Evolutionary conservation across 495 filamentous ascomycete genomes (phyloP).

Genomic region (Talaromyces stipitatus): DNA sequence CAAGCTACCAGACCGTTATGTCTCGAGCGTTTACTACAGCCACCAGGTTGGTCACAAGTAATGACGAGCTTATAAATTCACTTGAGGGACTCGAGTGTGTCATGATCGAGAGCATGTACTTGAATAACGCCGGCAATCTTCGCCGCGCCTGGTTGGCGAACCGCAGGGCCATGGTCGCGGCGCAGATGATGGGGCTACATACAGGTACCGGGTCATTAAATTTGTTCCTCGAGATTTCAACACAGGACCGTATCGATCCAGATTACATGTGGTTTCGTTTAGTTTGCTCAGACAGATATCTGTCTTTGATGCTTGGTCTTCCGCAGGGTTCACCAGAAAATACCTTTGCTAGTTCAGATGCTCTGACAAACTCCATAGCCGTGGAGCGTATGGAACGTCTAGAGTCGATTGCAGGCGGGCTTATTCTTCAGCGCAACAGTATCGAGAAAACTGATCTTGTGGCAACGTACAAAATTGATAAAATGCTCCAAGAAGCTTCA

Average conservation of each 20-base stretch:
- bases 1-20: conserved; percentile 19
- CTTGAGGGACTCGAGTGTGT: conserved; percentile 41
- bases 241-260: not conserved
- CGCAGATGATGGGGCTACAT: conserved; percentile 11
- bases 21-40: conserved; percentile 4
- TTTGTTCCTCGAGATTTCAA: not conserved
- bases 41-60: not conserved
- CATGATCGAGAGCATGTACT: conserved; percentile 34
- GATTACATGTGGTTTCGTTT: conserved; percentile 7
- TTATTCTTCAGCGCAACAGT: conserved; percentile 35
- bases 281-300: conserved; percentile 22
- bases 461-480: conserved; percentile 5
- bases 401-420: conserved; percentile 13
- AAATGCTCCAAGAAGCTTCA: conserved; percentile 24
- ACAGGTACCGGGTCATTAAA: not conserved
- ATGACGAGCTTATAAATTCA: conserved; percentile 10
- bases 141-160: conserved; percentile 28
- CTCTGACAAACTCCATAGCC: not conserved
- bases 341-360: conserved; percentile 9
- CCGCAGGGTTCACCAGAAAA: conserved; percentile 27
- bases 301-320: conserved; percentile 34
- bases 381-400: conserved; percentile 1
- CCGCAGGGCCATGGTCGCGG: conserved; percentile 36
- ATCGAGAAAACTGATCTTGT: not conserved
- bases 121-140: conserved; percentile 36